A percentile compares a stretch with the other conserved stretches of the same genome.
Evolutionary conservation across 148 eudicot genomes (phyloP).

Genomic region (Spergularia bocconei): DNA sequence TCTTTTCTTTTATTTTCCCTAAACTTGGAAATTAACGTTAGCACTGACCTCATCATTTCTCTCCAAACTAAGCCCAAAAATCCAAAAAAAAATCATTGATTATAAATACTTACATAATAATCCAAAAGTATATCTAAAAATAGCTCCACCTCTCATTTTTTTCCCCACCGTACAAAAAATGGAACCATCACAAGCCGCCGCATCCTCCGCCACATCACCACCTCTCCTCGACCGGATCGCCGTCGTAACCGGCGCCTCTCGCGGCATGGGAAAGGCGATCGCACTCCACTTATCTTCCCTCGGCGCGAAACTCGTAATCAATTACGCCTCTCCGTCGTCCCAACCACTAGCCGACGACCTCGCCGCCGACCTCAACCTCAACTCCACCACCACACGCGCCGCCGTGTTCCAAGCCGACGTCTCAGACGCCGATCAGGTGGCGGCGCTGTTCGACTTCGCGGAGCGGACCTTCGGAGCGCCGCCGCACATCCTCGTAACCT

Average conservation of each 20-base stretch:
- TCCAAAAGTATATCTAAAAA: too few species aligned
- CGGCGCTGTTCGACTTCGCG: slow-evolving; percentile 30
- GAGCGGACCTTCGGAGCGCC: slow-evolving; percentile 25
- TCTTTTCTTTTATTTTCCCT: too few species aligned
- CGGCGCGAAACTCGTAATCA: slow-evolving; percentile 54
- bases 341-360: slow-evolving; percentile 30
- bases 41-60: too few species aligned
- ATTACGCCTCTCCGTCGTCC: slow-evolving; percentile 38
- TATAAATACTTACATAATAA: too few species aligned
- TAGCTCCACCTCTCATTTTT: too few species aligned
- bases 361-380: slow-evolving; percentile 27
- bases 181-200: slow-evolving; percentile 9
- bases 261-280: slow-evolving; percentile 45
- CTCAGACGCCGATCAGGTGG: slow-evolving; percentile 32
- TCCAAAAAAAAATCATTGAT: too few species aligned
- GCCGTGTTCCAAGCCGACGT: slow-evolving; percentile 37
- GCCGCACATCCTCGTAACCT: slow-evolving; percentile 37
- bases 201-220: slow-evolving; percentile 9
- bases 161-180: background rate
- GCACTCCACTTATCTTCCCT: slow-evolving; percentile 43
- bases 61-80: too few species aligned
- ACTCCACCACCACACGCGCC: slow-evolving; percentile 25
- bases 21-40: too few species aligned
- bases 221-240: slow-evolving; percentile 40
- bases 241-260: slow-evolving; percentile 50